Conservation (phyloP, 1,284 basidiomycete species). For the Leccinum pallidistipes region DNA sequence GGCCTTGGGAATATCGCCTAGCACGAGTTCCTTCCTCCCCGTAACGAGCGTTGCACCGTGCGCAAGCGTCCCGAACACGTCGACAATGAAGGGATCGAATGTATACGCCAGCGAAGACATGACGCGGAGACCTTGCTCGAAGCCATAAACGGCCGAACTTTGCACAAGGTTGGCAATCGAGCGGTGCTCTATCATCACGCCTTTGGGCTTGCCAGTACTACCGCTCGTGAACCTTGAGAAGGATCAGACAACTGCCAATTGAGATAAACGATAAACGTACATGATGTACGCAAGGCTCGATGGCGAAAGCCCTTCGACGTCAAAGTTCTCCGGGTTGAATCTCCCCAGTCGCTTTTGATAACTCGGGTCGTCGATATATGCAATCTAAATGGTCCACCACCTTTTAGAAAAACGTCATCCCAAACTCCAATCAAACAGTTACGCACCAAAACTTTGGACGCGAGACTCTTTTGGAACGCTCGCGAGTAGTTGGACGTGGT, state of each 20-base stretch:
- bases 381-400: constrained; percentile 16
- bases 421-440: not conserved
- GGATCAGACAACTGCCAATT: constrained; percentile 1
- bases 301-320: constrained; percentile 22
- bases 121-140: constrained; percentile 24
- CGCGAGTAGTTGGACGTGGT: constrained; percentile 28
- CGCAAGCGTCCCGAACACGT: constrained; percentile 29
- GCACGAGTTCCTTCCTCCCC: constrained; percentile 33
- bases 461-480: constrained; percentile 23
- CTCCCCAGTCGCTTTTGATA: constrained; percentile 24
- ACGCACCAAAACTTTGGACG: constrained; percentile 27
- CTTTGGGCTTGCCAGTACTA: constrained; percentile 30
- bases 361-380: constrained; percentile 29
- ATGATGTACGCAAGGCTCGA: constrained; percentile 33
- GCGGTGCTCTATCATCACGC: constrained; percentile 35
- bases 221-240: constrained; percentile 30
- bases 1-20: constrained; percentile 35
- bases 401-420: constrained; percentile 2
- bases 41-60: constrained; percentile 33
- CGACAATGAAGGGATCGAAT: constrained; percentile 33
- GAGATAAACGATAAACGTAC: constrained; percentile 11
- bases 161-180: constrained; percentile 35
- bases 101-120: constrained; percentile 33
- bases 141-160: constrained; percentile 27
- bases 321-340: constrained; percentile 19